Evolutionary conservation across 495 filamentous ascomycete genomes (phyloP).

Genomic region (Daldinia grandis): DNA sequence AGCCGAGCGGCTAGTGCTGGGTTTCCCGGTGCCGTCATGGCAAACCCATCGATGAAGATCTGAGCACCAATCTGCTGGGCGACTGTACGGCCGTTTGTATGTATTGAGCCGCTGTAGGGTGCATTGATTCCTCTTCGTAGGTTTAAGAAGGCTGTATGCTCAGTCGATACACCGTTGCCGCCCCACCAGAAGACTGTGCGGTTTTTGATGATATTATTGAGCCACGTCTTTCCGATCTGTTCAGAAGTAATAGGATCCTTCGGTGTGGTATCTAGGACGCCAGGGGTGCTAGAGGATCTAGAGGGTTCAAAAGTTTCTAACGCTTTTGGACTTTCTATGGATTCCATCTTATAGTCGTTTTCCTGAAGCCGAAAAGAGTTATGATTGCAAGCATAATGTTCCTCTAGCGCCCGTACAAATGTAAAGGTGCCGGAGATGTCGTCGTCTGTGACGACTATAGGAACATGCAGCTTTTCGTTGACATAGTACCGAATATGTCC

Average conservation of each 20-base stretch:
- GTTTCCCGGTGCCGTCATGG: conserved; percentile 38
- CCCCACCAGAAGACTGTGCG: conserved; percentile 49
- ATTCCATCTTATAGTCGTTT: neutral
- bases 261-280: neutral
- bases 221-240: conserved; percentile 46
- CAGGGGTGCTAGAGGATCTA: neutral
- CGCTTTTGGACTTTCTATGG: neutral
- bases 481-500: conserved; percentile 46
- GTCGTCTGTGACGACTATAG: conserved; percentile 46
- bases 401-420: conserved; percentile 45
- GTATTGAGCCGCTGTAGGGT: conserved; percentile 39
- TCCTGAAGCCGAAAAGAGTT: neutral
- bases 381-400: conserved; percentile 20
- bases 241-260: conserved; percentile 19
- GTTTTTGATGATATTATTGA: conserved; percentile 43
- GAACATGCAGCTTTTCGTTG: conserved; percentile 36
- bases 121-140: conserved; percentile 41
- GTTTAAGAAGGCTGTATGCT: conserved; percentile 48
- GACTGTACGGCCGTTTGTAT: conserved; percentile 40
- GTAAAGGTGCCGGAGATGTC: conserved; percentile 47
- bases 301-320: neutral
- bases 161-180: conserved; percentile 46
- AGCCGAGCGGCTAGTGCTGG: conserved; percentile 37
- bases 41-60: conserved; percentile 48
- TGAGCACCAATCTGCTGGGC: conserved; percentile 48